These are phyloP conservation scores for Chionographis japonica DNA, from an alignment of 106 monocot genomes.

Conservation along the genomic window DNA sequence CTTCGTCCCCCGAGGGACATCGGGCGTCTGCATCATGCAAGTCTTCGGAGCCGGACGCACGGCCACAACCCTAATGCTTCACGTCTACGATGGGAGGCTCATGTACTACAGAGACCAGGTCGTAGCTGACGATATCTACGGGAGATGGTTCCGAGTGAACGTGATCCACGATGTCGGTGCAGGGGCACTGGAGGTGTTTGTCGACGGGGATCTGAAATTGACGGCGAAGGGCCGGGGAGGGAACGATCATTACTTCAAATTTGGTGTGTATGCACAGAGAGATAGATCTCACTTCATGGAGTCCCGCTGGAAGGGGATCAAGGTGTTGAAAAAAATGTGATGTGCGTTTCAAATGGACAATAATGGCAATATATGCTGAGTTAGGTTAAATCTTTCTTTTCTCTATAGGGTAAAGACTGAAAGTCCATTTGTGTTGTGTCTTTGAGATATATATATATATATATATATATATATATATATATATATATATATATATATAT, in stretches of 20 bases:
- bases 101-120: constrained; percentile 2
- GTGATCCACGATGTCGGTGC: constrained; percentile 16
- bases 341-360: no score
- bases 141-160: background rate
- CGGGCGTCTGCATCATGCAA: constrained; percentile 13
- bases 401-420: no score
- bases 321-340: constrained; percentile 7
- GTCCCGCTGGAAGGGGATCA: constrained; percentile 17
- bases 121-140: background rate
- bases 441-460: no score
- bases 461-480: no score
- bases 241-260: constrained; percentile 10
- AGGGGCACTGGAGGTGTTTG: background rate
- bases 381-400: no score
- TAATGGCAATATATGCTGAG: no score
- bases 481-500: no score
- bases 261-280: constrained; percentile 15
- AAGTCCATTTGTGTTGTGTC: no score
- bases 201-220: constrained; percentile 8
- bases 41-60: background rate
- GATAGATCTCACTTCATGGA: constrained; percentile 12
- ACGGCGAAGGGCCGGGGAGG: background rate
- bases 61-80: constrained; percentile 12
- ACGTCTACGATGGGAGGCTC: constrained; percentile 12
- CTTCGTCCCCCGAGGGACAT: constrained; percentile 2